Conservation (phyloP, 768 basidiomycete species). For the Butyriboletus loyo region DNA sequence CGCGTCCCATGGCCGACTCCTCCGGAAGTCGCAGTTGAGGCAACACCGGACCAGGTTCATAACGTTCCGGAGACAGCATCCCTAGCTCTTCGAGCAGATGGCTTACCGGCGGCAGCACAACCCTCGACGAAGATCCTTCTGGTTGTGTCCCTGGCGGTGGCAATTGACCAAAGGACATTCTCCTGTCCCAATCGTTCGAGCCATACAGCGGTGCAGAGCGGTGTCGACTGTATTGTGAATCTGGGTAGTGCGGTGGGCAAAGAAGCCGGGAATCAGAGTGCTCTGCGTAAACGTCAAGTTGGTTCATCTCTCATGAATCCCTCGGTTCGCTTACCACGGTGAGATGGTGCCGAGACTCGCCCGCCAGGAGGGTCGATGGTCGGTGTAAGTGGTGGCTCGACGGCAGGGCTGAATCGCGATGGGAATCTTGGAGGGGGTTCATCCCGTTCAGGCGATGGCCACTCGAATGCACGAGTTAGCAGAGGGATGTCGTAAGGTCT, state of each 20-base stretch:
- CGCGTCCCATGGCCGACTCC: constrained; percentile 1
- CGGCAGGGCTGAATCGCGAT: constrained; percentile 4
- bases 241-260: constrained; percentile 16
- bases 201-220: constrained; percentile 25
- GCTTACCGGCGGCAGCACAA: constrained; percentile 30
- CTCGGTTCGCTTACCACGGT: constrained; percentile 19
- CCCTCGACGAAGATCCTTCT: constrained; percentile 20
- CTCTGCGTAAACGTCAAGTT: constrained; percentile 16
- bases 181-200: constrained; percentile 22
- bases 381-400: constrained; percentile 19
- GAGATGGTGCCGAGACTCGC: constrained; percentile 2
- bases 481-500: constrained; percentile 13
- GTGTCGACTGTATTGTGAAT: constrained; percentile 23
- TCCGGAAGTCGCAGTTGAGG: constrained; percentile 31
- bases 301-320: background rate
- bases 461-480: constrained; percentile 24
- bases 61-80: constrained; percentile 13
- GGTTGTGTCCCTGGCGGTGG: constrained; percentile 6
- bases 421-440: constrained; percentile 10
- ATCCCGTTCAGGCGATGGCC: constrained; percentile 20
- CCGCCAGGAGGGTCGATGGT: constrained; percentile 7
- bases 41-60: constrained; percentile 23
- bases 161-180: constrained; percentile 21
- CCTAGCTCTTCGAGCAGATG: constrained; percentile 24
- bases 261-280: constrained; percentile 16